Evolutionary conservation across 306 rosid species (phyloP).

Genomic region (apple (Malus domestica)): DNA sequence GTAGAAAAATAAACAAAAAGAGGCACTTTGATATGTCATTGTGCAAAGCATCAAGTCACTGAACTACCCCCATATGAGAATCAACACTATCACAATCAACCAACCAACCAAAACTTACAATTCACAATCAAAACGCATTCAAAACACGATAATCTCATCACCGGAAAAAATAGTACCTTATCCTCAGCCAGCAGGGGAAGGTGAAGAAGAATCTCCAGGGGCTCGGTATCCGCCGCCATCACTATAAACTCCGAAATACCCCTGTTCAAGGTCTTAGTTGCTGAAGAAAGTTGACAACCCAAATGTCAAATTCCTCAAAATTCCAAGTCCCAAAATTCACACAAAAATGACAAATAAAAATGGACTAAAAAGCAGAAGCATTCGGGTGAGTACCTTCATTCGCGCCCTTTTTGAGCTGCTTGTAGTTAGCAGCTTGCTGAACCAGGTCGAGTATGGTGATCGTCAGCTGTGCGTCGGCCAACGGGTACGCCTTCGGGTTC

Average conservation of each 20-base stretch:
- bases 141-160: background rate
- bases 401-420: slow-evolving; percentile 93
- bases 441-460: slow-evolving; percentile 78
- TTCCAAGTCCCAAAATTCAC: too few species aligned
- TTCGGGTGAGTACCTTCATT: slow-evolving; percentile 54
- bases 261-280: slow-evolving; percentile 82
- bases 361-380: background rate
- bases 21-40: background rate
- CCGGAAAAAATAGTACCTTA: slow-evolving; percentile 38
- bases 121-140: background rate
- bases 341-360: background rate
- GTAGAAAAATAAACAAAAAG: background rate
- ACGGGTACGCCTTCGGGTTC: slow-evolving; percentile 81
- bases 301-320: background rate
- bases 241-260: slow-evolving; percentile 87
- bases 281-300: slow-evolving; percentile 22
- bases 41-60: background rate
- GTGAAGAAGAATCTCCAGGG: slow-evolving; percentile 86
- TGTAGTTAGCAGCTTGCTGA: slow-evolving; percentile 85
- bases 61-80: background rate
- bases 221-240: slow-evolving; percentile 87
- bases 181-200: slow-evolving; percentile 88
- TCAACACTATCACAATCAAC: background rate
- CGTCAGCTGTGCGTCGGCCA: slow-evolving; percentile 73
- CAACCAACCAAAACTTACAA: background rate